These are phyloP conservation scores for Xylariaceae sp. DNA, from an alignment of 2,329 filamentous ascomycete species.

Conservation along the genomic window DNA sequence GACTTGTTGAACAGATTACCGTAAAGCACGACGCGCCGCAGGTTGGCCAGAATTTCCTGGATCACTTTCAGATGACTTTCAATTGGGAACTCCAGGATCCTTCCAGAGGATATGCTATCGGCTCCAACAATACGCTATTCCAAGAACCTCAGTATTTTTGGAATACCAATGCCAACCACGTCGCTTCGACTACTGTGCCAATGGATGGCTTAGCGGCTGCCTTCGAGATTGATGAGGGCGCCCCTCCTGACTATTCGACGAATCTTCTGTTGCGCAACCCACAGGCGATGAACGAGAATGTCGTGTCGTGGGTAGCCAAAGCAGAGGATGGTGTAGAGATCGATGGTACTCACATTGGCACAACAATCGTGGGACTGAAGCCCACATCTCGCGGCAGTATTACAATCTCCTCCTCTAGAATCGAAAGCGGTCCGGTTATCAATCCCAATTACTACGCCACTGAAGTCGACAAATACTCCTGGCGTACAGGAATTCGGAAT, in stretches of 20 bases:
- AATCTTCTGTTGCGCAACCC: conserved; percentile 31
- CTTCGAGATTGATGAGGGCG: conserved; percentile 32
- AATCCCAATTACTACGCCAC: conserved; percentile 2
- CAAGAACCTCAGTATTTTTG: conserved; percentile 32
- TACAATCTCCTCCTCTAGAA: background rate
- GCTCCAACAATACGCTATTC: conserved; percentile 34
- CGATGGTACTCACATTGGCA: background rate
- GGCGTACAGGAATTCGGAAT: background rate
- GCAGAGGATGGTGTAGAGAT: background rate
- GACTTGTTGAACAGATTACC: conserved; percentile 18
- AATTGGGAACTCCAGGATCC: conserved; percentile 32
- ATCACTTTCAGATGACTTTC: conserved; percentile 17
- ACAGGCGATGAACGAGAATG: conserved; percentile 1
- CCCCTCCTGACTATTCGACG: conserved; percentile 26
- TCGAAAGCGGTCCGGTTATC: background rate
- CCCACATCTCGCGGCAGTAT: background rate
- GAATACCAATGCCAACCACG: conserved; percentile 36
- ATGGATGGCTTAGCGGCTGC: conserved; percentile 28
- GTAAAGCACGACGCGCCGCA: conserved; percentile 28
- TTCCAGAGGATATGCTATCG: conserved; percentile 29
- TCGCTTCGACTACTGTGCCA: conserved; percentile 27
- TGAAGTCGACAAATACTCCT: background rate
- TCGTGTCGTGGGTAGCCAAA: background rate
- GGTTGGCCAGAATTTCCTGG: conserved; percentile 24
- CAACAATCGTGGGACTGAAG: background rate